Percentiles rank a stretch among this genome's conserved stretches.
Evolutionary conservation across 495 filamentous ascomycete species (phyloP).

Genomic region (Cenococcum geophilum): DNA sequence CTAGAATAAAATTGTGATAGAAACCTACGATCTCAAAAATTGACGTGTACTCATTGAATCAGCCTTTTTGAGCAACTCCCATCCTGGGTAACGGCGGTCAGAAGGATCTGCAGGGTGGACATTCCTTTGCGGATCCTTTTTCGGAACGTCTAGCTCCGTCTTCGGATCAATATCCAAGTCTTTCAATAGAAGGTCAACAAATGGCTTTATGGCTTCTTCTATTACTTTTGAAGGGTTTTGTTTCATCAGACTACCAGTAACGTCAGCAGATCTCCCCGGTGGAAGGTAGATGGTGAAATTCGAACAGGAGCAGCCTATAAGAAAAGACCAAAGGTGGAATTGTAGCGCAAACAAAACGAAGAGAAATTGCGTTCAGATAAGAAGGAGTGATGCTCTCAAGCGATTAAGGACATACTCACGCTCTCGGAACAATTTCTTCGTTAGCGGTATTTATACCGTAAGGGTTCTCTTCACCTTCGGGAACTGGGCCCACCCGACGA

Average conservation of each 20-base stretch:
- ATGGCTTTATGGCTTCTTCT: constrained; percentile 1
- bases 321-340: no score
- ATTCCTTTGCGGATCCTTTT: no score
- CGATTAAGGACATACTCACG: neutral
- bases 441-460: neutral
- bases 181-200: neutral
- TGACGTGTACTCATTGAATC: constrained; percentile 12
- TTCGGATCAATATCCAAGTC: neutral
- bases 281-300: neutral
- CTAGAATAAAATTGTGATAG: neutral
- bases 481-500: neutral
- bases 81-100: neutral
- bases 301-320: no score
- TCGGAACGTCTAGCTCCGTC: no score
- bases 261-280: neutral
- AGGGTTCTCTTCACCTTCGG: neutral
- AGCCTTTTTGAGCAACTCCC: neutral
- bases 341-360: no score
- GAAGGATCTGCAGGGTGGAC: no score
- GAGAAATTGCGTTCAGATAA: no score
- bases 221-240: neutral
- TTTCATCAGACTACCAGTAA: neutral
- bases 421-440: neutral
- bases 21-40: constrained; percentile 2
- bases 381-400: neutral